Evolutionary conservation across 1,284 basidiomycete genomes (phyloP).

Genomic region (Xerocomus nothofagi): DNA sequence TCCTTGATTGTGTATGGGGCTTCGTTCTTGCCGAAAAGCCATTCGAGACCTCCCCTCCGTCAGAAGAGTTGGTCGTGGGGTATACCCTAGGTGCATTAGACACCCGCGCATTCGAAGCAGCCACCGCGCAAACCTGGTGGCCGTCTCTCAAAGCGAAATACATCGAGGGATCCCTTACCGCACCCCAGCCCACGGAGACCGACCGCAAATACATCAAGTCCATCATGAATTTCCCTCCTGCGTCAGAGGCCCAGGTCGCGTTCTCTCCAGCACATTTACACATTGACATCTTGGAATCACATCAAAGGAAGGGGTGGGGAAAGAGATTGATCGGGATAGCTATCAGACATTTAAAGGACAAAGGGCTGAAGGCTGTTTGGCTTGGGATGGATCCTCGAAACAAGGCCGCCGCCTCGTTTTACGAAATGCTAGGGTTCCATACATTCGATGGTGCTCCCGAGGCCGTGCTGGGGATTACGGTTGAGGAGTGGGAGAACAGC

Average conservation of each 20-base stretch:
- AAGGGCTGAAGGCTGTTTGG: constrained; percentile 31
- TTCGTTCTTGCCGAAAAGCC: constrained; percentile 66
- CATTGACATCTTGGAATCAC: constrained; percentile 48
- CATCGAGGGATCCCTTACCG: constrained; percentile 2
- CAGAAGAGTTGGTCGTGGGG: constrained; percentile 33
- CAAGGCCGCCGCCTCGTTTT: constrained; percentile 27
- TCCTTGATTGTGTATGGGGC: constrained; percentile 60
- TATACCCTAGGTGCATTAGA: constrained; percentile 31
- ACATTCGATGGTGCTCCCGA: constrained; percentile 24
- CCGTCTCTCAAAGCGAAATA: constrained; percentile 32
- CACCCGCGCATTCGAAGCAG: constrained; percentile 30
- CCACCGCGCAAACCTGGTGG: constrained; percentile 32
- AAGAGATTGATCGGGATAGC: constrained; percentile 42
- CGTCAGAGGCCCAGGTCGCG: constrained; percentile 26
- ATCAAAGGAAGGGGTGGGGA: constrained; percentile 52
- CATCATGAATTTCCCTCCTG: constrained; percentile 23
- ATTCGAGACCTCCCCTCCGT: constrained; percentile 26
- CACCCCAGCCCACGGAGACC: constrained; percentile 20
- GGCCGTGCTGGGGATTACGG: constrained; percentile 34
- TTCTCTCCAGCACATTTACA: constrained; percentile 50
- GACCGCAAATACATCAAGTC: constrained; percentile 29
- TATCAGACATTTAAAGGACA: constrained; percentile 35
- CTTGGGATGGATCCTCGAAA: constrained; percentile 31
- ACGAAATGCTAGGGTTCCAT: constrained; percentile 28
- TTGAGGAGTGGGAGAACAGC: constrained; percentile 31